phyloP scores from a whole-genome alignment of 225 moss, liverwort and hornwort species.

The Climacium dendroides region DNA sequence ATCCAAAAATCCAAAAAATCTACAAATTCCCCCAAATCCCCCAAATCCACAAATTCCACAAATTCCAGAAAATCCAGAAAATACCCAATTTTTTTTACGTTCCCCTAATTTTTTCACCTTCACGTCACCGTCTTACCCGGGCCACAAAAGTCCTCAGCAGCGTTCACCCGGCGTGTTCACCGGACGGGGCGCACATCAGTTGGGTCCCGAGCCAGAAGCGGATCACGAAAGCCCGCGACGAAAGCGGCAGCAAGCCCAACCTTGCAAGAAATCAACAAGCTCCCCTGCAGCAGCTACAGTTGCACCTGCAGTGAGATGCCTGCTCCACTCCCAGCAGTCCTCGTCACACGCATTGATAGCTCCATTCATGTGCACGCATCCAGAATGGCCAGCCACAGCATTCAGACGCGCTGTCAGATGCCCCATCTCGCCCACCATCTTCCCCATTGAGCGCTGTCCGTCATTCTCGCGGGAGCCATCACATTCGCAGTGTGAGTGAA shows the following conservation, averaged over 20 bases:
- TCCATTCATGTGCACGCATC: neutral
- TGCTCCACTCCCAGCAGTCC: neutral
- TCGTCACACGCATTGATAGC: neutral
- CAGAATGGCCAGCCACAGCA: neutral
- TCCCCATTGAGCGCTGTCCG: neutral
- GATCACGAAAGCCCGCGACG: neutral
- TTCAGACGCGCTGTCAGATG: neutral
- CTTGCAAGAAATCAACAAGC: neutral
- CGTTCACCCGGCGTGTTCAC: neutral
- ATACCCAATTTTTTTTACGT: neutral
- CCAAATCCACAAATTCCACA: neutral
- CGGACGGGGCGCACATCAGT: neutral
- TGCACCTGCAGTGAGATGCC: neutral
- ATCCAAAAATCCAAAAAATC: too few relatives aligned
- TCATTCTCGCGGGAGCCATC: neutral
- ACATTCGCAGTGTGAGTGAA: neutral
- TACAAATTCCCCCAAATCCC: too few relatives aligned
- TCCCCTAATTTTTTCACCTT: neutral
- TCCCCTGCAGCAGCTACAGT: neutral
- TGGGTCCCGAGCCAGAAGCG: neutral
- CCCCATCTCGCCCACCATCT: neutral
- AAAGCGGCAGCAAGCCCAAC: neutral
- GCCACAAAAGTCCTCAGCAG: neutral
- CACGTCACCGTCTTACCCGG: too few relatives aligned
- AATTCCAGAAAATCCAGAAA: neutral